A percentile compares a stretch with the other conserved stretches of the same genome.
Conservation (phyloP, 129 eudicot genomes). For the Flaveria trinervia region DNA sequence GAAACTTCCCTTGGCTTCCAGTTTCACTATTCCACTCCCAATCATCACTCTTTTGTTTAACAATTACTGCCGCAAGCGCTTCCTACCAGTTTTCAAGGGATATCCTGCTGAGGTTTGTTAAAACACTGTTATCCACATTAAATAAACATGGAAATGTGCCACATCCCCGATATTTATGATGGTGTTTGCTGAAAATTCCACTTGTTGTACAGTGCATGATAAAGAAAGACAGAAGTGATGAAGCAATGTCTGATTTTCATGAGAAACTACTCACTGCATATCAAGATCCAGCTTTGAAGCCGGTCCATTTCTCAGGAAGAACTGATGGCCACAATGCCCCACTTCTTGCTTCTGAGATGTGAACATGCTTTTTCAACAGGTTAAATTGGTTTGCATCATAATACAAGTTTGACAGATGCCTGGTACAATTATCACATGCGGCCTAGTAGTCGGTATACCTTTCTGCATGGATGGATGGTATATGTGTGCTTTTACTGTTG, state of each 20-base stretch:
- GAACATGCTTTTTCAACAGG: constrained; percentile 23
- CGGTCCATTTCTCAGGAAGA: constrained; percentile 43
- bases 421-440: constrained; percentile 3
- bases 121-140: constrained; percentile 7
- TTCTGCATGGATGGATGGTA: constrained; percentile 26
- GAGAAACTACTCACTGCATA: constrained; percentile 71
- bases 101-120: constrained; percentile 84
- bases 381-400: constrained; percentile 12
- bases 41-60: constrained; percentile 75
- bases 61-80: constrained; percentile 71
- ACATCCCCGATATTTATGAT: not conserved
- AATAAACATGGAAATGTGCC: not conserved
- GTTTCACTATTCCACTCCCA: constrained; percentile 74
- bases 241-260: constrained; percentile 52
- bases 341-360: constrained; percentile 53
- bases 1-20: constrained; percentile 75
- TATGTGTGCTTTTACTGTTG: constrained; percentile 14
- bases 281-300: constrained; percentile 77
- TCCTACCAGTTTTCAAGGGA: constrained; percentile 69
- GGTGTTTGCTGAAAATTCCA: constrained; percentile 9
- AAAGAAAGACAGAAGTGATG: constrained; percentile 75
- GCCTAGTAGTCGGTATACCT: constrained; percentile 18
- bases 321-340: constrained; percentile 55
- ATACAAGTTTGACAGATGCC: constrained; percentile 17
- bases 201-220: constrained; percentile 65